Evolutionary conservation across 2,329 filamentous ascomycete genomes (phyloP).

Genomic region (Diaporthe batatas): DNA sequence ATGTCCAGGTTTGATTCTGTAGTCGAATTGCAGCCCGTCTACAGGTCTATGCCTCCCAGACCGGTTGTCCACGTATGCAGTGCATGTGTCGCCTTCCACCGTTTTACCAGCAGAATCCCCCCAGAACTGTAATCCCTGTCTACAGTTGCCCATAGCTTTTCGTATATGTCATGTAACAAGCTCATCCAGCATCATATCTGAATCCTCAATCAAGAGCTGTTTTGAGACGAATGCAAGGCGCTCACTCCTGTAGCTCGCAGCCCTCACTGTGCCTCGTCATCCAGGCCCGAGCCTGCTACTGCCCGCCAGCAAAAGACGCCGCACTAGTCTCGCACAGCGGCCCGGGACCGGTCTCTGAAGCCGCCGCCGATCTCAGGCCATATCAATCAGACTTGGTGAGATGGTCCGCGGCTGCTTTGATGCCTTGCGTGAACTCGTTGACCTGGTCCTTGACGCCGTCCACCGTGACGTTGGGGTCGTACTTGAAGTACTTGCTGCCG

Average conservation of each 20-base stretch:
- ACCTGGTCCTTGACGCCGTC: conserved; percentile 41
- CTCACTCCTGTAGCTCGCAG: too few relatives aligned
- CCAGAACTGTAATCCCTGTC: too few relatives aligned
- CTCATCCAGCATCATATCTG: not conserved
- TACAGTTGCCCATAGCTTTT: not conserved
- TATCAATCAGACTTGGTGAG: conserved; percentile 15
- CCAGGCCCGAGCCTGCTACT: not conserved
- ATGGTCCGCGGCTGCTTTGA: conserved; percentile 39
- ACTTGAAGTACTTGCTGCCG: conserved; percentile 40
- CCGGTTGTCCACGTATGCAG: not conserved
- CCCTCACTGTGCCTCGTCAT: too few relatives aligned
- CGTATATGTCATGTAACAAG: not conserved
- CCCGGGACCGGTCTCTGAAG: not conserved
- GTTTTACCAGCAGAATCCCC: not conserved
- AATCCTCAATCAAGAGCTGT: too few relatives aligned
- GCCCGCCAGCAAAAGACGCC: not conserved
- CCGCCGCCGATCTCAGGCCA: not conserved
- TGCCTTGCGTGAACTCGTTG: conserved; percentile 40
- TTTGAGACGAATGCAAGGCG: not conserved
- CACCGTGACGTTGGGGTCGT: conserved; percentile 41
- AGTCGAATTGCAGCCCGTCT: too few relatives aligned
- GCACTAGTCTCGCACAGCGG: not conserved
- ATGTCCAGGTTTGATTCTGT: too few relatives aligned
- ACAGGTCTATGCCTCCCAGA: not conserved
- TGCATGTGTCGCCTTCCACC: not conserved